Evolutionary conservation across 176 grass and related monocot genomes (phyloP).

Genomic region (Panicum miliaceum): DNA sequence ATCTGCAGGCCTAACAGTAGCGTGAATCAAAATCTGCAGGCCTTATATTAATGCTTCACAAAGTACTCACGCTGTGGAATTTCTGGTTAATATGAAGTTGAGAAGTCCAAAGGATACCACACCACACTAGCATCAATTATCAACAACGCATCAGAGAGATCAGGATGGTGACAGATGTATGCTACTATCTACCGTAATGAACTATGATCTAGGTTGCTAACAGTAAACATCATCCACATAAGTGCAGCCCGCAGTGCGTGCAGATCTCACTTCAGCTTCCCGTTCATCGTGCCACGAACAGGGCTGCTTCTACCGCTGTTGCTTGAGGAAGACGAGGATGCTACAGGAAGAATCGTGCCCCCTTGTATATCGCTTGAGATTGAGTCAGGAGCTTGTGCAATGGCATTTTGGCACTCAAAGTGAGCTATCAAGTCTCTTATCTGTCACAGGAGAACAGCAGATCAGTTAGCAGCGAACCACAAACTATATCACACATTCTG

Average conservation of each 20-base stretch:
- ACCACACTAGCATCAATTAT: neutral
- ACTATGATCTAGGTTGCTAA: neutral
- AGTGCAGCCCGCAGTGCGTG: neutral
- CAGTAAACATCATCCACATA: neutral
- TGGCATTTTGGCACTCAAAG: conserved; percentile 49
- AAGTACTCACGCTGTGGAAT: neutral
- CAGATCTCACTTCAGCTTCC: conserved; percentile 28
- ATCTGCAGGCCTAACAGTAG: neutral
- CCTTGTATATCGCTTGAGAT: conserved; percentile 47
- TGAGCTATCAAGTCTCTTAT: conserved; percentile 68
- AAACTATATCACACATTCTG: neutral
- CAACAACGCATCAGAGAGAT: neutral
- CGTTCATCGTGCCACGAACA: conserved; percentile 29
- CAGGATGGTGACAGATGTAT: neutral
- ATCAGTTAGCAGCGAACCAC: conserved; percentile 21
- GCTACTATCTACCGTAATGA: neutral
- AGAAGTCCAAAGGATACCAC: neutral
- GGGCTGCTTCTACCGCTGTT: conserved; percentile 13
- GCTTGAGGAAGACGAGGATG: conserved; percentile 41
- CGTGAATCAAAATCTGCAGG: neutral
- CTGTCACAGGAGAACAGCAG: conserved; percentile 44
- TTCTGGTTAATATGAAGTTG: neutral
- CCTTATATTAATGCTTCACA: neutral
- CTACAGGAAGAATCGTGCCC: conserved; percentile 37
- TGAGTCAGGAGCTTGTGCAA: conserved; percentile 40